phyloP scores from a whole-genome alignment of 2,329 filamentous ascomycete species.

The Beauveria sp. region DNA sequence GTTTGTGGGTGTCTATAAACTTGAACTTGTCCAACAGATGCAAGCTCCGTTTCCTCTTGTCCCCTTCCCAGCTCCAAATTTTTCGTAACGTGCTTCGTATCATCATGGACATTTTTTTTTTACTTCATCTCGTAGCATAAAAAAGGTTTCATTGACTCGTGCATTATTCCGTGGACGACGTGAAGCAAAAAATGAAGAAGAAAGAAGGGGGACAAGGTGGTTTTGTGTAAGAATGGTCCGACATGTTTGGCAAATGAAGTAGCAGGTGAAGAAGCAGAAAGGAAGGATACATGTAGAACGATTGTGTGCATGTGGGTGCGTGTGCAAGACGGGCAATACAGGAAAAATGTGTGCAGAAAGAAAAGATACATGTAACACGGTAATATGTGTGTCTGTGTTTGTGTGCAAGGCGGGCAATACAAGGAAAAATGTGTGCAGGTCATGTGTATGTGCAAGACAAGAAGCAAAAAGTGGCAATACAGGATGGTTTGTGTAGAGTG shows the following conservation, averaged over 20 bases:
- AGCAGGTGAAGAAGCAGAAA: not conserved
- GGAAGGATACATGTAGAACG: not conserved
- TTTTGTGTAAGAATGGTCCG: slow-evolving; percentile 5
- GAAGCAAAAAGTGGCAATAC: not conserved
- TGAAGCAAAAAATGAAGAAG: not conserved
- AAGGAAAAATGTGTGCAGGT: no score
- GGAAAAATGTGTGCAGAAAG: not conserved
- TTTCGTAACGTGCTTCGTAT: not conserved
- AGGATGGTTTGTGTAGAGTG: not conserved
- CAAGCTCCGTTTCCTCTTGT: not conserved
- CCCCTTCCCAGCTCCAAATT: not conserved
- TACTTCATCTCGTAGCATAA: not conserved
- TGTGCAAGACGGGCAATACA: not conserved
- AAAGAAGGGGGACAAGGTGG: not conserved
- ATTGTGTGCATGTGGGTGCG: no score
- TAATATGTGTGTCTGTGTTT: no score
- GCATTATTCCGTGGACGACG: not conserved
- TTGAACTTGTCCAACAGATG: not conserved
- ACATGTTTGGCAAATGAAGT: not conserved
- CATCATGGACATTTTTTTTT: not conserved
- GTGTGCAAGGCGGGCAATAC: no score
- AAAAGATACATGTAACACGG: not conserved
- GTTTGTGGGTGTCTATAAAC: not conserved
- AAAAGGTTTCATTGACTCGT: not conserved
- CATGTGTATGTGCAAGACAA: no score